Conservation (phyloP, 1,284 basidiomycete species). For the Ceratobasidium sp. region DNA sequence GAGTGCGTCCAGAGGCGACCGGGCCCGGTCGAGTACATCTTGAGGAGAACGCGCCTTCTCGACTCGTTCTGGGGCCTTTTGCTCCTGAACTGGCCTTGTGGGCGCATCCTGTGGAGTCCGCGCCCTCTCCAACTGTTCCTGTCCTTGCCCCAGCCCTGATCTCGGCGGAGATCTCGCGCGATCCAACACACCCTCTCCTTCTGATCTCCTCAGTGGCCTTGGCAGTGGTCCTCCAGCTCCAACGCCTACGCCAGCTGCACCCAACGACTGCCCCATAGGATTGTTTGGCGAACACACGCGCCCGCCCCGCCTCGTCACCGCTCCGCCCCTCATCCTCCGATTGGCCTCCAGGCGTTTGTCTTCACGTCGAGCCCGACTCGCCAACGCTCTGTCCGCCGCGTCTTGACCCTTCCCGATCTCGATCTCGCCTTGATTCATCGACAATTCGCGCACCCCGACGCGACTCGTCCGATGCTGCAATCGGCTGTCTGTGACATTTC, state of each 20-base stretch:
- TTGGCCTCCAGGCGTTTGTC: not conserved
- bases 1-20: too few species aligned
- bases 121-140: slow-evolving; percentile 3
- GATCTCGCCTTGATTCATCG: slow-evolving; percentile 31
- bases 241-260: too few species aligned
- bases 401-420: not conserved
- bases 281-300: slow-evolving; percentile 5
- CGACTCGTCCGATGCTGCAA: not conserved
- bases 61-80: not conserved
- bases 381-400: slow-evolving; percentile 34
- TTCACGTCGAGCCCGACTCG: slow-evolving; percentile 14
- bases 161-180: not conserved
- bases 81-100: not conserved
- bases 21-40: not conserved
- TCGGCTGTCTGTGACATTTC: not conserved
- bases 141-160: not conserved
- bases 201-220: slow-evolving; percentile 25
- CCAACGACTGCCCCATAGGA: not conserved
- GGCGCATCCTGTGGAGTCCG: not conserved
- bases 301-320: slow-evolving; percentile 7
- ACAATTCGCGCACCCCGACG: slow-evolving; percentile 23
- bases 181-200: slow-evolving; percentile 13
- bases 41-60: not conserved
- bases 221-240: slow-evolving; percentile 7
- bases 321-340: slow-evolving; percentile 34